Conservation (phyloP, 805 yeast genomes). For the Torulaspora franciscae region DNA sequence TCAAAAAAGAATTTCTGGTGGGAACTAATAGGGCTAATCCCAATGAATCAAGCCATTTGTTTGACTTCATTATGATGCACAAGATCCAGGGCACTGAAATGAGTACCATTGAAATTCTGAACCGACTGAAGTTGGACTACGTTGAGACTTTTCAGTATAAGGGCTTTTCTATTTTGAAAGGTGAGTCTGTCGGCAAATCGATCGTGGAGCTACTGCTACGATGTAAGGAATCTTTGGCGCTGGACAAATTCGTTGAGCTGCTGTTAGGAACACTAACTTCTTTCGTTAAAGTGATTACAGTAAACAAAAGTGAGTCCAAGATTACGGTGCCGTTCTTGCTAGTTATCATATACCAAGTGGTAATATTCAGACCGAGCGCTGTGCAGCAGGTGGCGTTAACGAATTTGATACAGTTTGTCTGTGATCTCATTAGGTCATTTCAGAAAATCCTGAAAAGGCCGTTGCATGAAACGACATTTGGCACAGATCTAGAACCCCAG, state of each 20-base stretch:
- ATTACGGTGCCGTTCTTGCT: conserved; percentile 53
- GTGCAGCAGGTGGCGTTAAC: conserved; percentile 39
- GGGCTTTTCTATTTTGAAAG: conserved; percentile 14
- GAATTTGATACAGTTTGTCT: conserved; percentile 27
- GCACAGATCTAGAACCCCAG: conserved; percentile 28
- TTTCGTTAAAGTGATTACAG: conserved; percentile 29
- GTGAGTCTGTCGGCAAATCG: conserved; percentile 28
- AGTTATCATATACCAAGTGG: conserved; percentile 50
- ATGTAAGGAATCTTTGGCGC: conserved; percentile 18
- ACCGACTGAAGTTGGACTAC: conserved; percentile 19
- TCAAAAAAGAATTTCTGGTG: conserved; percentile 11
- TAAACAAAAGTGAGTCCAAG: conserved; percentile 23
- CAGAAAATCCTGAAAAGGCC: conserved; percentile 28
- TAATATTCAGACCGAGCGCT: conserved; percentile 61
- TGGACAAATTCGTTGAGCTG: conserved; percentile 27
- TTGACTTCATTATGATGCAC: conserved; percentile 25
- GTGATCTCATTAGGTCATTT: conserved; percentile 26
- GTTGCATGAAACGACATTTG: conserved; percentile 20
- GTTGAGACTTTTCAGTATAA: conserved; percentile 17
- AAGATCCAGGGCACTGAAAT: conserved; percentile 24
- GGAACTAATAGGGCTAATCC: conserved; percentile 19
- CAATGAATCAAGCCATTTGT: conserved; percentile 27
- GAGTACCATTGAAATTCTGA: conserved; percentile 29
- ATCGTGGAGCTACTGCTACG: conserved; percentile 15
- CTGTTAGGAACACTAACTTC: conserved; percentile 26